phyloP scores from a whole-genome alignment of 1,139 yeast species.

The Geotrichum carabidarum region DNA sequence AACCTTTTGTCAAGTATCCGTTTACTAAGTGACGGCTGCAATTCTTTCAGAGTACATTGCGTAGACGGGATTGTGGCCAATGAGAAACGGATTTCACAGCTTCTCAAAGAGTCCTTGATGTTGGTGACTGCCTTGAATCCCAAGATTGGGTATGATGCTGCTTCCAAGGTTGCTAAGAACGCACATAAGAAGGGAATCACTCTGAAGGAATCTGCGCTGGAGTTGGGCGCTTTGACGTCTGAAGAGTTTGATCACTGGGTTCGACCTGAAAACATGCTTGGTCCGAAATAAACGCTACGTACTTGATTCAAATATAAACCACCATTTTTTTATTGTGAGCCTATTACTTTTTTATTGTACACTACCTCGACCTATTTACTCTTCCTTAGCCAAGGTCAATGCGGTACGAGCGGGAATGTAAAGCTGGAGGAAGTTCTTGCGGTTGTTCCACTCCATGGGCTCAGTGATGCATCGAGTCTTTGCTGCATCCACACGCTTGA shows the following conservation, averaged over 20 bases:
- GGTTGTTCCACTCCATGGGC: conserved; percentile 71
- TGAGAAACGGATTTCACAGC: conserved; percentile 75
- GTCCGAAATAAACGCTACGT: conserved; percentile 49
- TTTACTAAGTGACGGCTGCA: conserved; percentile 79
- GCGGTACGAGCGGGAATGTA: conserved; percentile 84
- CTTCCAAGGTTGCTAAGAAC: conserved; percentile 95
- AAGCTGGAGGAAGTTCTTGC: conserved; percentile 71
- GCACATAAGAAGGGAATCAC: conserved; percentile 98
- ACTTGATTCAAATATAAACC: not conserved
- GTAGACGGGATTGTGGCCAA: conserved; percentile 92
- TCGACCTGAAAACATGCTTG: conserved; percentile 95
- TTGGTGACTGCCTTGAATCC: conserved; percentile 98
- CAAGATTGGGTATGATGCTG: conserved; percentile 95
- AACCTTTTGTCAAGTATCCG: conserved; percentile 85
- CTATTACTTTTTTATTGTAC: not conserved
- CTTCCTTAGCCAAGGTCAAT: conserved; percentile 53
- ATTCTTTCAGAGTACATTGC: conserved; percentile 89
- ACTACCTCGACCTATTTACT: conserved; percentile 8
- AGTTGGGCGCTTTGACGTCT: conserved; percentile 73
- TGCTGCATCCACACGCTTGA: conserved; percentile 59
- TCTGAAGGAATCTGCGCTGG: conserved; percentile 87
- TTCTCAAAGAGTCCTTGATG: conserved; percentile 92
- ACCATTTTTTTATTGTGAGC: too few species aligned
- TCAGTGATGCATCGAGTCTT: conserved; percentile 52
- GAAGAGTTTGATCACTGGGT: conserved; percentile 96